Evolutionary conservation across 2,329 filamentous ascomycete genomes (phyloP), one percentile per base, ranked within the genome.

Genomic region (Neurospora sp.): DNA sequence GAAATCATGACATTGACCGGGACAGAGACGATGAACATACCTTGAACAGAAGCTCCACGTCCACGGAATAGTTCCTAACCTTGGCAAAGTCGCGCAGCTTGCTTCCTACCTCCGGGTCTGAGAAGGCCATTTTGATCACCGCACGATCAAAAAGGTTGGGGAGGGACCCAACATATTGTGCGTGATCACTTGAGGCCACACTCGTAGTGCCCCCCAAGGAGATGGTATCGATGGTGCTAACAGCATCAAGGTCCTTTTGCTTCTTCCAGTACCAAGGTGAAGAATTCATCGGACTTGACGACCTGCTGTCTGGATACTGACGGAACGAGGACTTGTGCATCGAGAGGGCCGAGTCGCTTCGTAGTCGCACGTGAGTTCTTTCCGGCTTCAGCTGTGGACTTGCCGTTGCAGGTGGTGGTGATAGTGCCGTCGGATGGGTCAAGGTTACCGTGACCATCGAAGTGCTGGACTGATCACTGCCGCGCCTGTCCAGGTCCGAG

Each of bases 51-150:
- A 85, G 85, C 68, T 83, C 84, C 70, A 88, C 78, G 71, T 86
- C 83, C 68, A 86, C 82, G 1, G 80, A 82, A 69, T 81, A 82
- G 40, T 83, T 80, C 39, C 80, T 78, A 38, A 76, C 80, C 66
- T 83, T 81, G n/a, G 85, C 84, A 74, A 86, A 88, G 62, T 80
- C 81, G 69, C 82, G 79, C 23, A 88, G 76, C 39, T 83, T 81
- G 69, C 82, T 79, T 1, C 81, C 81, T 0, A 83, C 84, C 4
- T 78, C 79, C 0, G 83, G 82, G 71, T 86, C 83, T 71, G 82
- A 80, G 66, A 88, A 79, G 1, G 84, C 83, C 72, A 84, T 78
- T 66, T 83, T 81, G 69, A 88, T 84, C 33, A 84, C 81, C 36
- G 86, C 83, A 4, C 78, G 77, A 28, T 83, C 81, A 68, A 86